Percentiles rank a stretch among this genome's conserved stretches.
These are phyloP conservation scores for Kandelia obovata DNA, from an alignment of 345 rosid genomes.

Conservation along the genomic window DNA sequence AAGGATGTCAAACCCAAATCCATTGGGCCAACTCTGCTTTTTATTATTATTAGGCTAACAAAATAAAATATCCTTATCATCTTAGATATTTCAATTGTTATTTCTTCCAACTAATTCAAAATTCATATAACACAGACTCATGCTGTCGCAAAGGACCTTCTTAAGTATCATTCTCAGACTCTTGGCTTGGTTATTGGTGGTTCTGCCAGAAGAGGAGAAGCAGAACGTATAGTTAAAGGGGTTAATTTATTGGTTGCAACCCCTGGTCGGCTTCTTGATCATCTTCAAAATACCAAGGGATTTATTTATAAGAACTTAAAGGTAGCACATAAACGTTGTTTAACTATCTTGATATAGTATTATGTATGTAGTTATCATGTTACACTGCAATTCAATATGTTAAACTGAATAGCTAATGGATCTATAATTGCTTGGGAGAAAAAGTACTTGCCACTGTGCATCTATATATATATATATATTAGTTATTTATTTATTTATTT, in stretches of 20 bases:
- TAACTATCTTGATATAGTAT: not conserved
- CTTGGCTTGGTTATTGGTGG: constrained; percentile 93
- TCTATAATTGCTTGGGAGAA: not conserved
- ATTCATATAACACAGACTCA: constrained; percentile 54
- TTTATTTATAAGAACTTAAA: constrained; percentile 80
- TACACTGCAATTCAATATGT: too few relatives aligned
- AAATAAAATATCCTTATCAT: not conserved
- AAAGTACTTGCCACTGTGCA: not conserved
- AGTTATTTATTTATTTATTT: not conserved
- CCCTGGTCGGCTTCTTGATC: constrained; percentile 96
- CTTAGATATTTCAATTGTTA: constrained; percentile 2
- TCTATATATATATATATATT: too few relatives aligned
- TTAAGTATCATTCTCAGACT: constrained; percentile 79
- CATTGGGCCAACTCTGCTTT: not conserved
- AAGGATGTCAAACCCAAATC: too few relatives aligned
- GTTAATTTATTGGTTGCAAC: constrained; percentile 92
- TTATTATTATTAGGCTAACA: not conserved
- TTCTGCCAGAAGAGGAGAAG: constrained; percentile 75
- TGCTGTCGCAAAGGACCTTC: constrained; percentile 89
- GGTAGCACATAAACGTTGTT: constrained; percentile 35
- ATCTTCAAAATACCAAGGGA: constrained; percentile 86
- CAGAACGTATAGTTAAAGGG: constrained; percentile 72
- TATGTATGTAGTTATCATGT: not conserved
- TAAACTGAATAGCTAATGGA: not conserved
- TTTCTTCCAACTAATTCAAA: constrained; percentile 9